Base-by-base conservation (phyloP, 164 flowering plant genomes). In the Umbellularia californica region DNA sequence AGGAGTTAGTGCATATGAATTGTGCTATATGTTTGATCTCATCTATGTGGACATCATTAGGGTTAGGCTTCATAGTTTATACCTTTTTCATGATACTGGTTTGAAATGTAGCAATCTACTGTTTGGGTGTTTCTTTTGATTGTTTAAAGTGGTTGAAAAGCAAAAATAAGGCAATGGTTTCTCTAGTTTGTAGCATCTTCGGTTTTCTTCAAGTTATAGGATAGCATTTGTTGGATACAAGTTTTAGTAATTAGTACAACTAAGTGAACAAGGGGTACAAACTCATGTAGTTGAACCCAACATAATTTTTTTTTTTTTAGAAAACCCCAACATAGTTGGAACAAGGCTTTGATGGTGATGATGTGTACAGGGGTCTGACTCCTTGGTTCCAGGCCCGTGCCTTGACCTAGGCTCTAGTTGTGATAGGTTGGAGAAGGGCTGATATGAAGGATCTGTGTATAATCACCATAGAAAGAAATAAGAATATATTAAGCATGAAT, bases 21-120 rank as follows among this genome's bases (percentile, higher is more conserved):
- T 55, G 13, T 55, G 60, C 60, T 55, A 55, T 79, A 76, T 80
- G 80, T 76, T 71, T 25, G 79, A 20, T 20, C 17, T 14, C 60
- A 55, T 55, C 60, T 55, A 11, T 55, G n/a, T 55, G 60, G 60
- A 15, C 60, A 55, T 20, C 17, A 55, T 55, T 2, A 55, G 17
- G 60, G 60, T 55, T 52, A 17, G 58, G 14, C 19, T 52, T 52
- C 58, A 52, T 52, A 13, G 14, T 52, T 17, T 3, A 52, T 13
- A 52, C 14, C 19, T 3, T 52, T 13, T 2, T 55, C 6, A 55
- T 55, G 20, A 55, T 55, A 15, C 20, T 55, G 7, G 60, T 41
- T 41, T 55, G n/a, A 55, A 55, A 55, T 15, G 5, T 19, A 14
- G 20, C 17, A 55, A 55, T 20, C 60, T 55, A 55, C 13, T 20